Base-by-base conservation (phyloP, 2,329 filamentous ascomycete genomes). In the Aphanocladium album region DNA sequence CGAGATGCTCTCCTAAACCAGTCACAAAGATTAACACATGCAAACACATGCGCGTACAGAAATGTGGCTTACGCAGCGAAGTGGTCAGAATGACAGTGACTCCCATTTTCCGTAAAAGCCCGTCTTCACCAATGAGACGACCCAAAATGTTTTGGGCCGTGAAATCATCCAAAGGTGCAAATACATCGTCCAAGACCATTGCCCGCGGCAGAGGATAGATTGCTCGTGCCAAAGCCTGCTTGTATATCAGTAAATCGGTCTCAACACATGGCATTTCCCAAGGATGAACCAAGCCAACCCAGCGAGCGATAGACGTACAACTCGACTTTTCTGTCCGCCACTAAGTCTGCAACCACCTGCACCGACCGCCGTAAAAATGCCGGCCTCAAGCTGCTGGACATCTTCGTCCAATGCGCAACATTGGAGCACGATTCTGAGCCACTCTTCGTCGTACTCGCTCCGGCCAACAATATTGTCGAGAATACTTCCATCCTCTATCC, bases 201-300 rank as follows among this genome's bases (percentile, higher is more conserved):
- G 27, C 6, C 4, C 23, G 9, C 12, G 46, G 46, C 4, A 6
- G 21, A 25, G 46, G 21, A 16, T 49, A 49, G 3, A 49, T 3
- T 9, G 79, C 79, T 16, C 80, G 71, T 3, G 80, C 79, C 2
- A 82, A 66, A 2, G 76, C 72, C 69, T 77, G n/a, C 19, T 35
- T 12, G 14, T n/a, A 35, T 19, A 3, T 19, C 5, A 25, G 6
- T 52, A 65, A 62, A 21, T 65, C 33, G 30, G 17, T 21, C 9
- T 43, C n/a, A 5, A 16, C 2, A 25, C n/a, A n/a, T n/a, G n/a
- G n/a, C n/a, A n/a, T n/a, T n/a, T n/a, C n/a, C n/a, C n/a, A n/a
- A n/a, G n/a, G n/a, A n/a, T n/a, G n/a, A n/a, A n/a, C n/a, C 19
- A 30, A 37, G 8, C 9, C n/a, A n/a, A n/a, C 8, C 8, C 19